Evolutionary conservation across 495 filamentous ascomycete genomes (phyloP).

Genomic region (Aspergillus taichungensis): DNA sequence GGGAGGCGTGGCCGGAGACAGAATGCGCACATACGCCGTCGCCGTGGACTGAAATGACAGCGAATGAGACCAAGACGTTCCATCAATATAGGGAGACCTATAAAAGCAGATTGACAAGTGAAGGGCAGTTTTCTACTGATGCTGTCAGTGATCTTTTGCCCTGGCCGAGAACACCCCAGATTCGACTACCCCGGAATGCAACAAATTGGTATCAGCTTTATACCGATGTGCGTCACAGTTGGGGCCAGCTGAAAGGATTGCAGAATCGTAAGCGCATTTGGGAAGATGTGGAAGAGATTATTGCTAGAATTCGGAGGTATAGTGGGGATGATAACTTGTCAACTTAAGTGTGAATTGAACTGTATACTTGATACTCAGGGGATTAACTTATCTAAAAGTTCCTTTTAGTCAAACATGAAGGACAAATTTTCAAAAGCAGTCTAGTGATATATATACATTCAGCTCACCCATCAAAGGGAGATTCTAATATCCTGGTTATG

Average conservation of each 20-base stretch:
- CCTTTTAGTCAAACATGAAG: no score
- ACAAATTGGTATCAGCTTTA: slow-evolving; percentile 21
- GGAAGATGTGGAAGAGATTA: slow-evolving; percentile 15
- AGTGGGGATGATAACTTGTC: no score
- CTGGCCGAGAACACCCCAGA: slow-evolving; percentile 1
- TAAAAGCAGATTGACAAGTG: no score
- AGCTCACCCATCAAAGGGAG: no score
- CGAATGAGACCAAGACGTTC: no score
- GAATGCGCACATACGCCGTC: slow-evolving; percentile 3
- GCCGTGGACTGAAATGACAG: slow-evolving; percentile 3
- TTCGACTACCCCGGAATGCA: slow-evolving; percentile 2
- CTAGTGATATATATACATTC: no score
- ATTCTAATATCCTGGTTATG: no score
- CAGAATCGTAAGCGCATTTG: slow-evolving; percentile 22
- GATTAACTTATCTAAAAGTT: no score
- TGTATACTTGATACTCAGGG: no score
- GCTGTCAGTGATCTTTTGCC: neutral
- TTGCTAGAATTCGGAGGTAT: neutral
- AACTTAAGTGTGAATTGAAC: no score
- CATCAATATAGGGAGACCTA: no score
- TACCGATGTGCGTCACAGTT: slow-evolving; percentile 8
- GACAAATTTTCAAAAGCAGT: no score
- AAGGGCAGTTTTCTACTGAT: neutral
- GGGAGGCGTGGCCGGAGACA: slow-evolving; percentile 16
- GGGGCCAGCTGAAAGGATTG: slow-evolving; percentile 17